These are phyloP conservation scores for Hypsizygus marmoreus DNA, from an alignment of 768 basidiomycete species.

Conservation along the genomic window DNA sequence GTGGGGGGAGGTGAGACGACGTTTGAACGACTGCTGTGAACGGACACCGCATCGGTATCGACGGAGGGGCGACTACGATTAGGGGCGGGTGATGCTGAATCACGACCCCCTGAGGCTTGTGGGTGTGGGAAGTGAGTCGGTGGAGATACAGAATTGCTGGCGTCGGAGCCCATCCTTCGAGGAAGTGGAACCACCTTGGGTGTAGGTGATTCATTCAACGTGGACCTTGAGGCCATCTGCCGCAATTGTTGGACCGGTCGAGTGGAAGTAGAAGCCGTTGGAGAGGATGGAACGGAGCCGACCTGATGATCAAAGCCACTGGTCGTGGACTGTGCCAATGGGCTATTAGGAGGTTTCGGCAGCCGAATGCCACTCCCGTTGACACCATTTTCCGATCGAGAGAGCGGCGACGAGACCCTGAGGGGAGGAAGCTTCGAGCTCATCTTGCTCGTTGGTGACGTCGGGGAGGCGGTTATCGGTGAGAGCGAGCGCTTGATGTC, in stretches of 20 bases:
- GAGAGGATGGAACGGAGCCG: constrained; percentile 20
- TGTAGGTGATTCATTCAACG: constrained; percentile 8
- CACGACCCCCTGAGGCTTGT: no score
- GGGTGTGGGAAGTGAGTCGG: not conserved
- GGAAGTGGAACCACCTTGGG: constrained; percentile 7
- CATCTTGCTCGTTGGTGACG: constrained; percentile 8
- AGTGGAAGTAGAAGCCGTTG: constrained; percentile 12
- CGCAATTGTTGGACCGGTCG: constrained; percentile 26
- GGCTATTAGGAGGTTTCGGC: constrained; percentile 38
- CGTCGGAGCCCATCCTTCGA: constrained; percentile 4
- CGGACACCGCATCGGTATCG: constrained; percentile 27
- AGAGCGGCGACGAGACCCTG: constrained; percentile 14
- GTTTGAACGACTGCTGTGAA: constrained; percentile 37
- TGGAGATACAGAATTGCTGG: constrained; percentile 11
- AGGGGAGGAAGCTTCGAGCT: constrained; percentile 20
- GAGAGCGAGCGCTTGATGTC: constrained; percentile 28
- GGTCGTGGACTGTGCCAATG: constrained; percentile 29
- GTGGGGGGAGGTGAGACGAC: constrained; percentile 39
- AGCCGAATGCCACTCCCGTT: not conserved
- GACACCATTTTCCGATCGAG: constrained; percentile 1
- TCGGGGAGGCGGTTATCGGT: constrained; percentile 15
- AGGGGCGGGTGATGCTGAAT: no score
- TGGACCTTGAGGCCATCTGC: constrained; percentile 28
- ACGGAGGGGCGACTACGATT: constrained; percentile 17
- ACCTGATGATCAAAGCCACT: constrained; percentile 5